Conservation (phyloP, 495 filamentous ascomycete species). For the Pseudomonodictys pantanalensis region DNA sequence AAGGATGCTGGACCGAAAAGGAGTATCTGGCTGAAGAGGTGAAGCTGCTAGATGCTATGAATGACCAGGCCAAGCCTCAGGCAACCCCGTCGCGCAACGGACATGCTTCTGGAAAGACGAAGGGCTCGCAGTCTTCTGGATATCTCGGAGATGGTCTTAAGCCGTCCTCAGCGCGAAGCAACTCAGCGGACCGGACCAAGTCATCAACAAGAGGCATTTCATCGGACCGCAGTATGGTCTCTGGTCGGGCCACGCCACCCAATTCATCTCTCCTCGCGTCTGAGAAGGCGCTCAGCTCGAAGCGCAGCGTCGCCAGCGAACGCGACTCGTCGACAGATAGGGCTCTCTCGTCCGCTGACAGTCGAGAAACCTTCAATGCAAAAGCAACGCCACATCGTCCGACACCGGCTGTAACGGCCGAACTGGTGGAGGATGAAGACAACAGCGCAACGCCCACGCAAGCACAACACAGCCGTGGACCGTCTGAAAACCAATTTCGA, state of each 20-base stretch:
- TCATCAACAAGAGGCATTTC: slow-evolving; percentile 20
- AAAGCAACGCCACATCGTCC: slow-evolving; percentile 15
- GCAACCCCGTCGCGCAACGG: slow-evolving; percentile 16
- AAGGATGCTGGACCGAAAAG: slow-evolving; percentile 89
- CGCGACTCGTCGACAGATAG: slow-evolving; percentile 24
- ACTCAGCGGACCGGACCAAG: slow-evolving; percentile 19
- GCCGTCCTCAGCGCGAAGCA: slow-evolving; percentile 16
- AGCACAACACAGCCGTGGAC: slow-evolving; percentile 20
- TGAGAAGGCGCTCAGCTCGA: slow-evolving; percentile 7
- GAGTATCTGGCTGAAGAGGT: slow-evolving; percentile 68
- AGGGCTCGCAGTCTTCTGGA: slow-evolving; percentile 19
- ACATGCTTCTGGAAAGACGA: slow-evolving; percentile 10
- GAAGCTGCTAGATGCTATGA: slow-evolving; percentile 15
- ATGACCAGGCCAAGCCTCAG: neutral
- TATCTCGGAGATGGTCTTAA: slow-evolving; percentile 23
- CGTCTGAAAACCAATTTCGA: slow-evolving; percentile 15
- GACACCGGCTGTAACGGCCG: slow-evolving; percentile 15
- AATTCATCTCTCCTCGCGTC: slow-evolving; percentile 14
- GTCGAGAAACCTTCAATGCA: slow-evolving; percentile 29
- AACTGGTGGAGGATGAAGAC: slow-evolving; percentile 28
- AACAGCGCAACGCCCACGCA: slow-evolving; percentile 33
- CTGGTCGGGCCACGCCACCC: slow-evolving; percentile 20
- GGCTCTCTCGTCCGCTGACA: slow-evolving; percentile 29
- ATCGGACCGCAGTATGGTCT: slow-evolving; percentile 14
- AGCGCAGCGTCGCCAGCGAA: neutral